Evolutionary conservation across 805 yeast species (phyloP).

Genomic region (Ogataea pignaliae): DNA sequence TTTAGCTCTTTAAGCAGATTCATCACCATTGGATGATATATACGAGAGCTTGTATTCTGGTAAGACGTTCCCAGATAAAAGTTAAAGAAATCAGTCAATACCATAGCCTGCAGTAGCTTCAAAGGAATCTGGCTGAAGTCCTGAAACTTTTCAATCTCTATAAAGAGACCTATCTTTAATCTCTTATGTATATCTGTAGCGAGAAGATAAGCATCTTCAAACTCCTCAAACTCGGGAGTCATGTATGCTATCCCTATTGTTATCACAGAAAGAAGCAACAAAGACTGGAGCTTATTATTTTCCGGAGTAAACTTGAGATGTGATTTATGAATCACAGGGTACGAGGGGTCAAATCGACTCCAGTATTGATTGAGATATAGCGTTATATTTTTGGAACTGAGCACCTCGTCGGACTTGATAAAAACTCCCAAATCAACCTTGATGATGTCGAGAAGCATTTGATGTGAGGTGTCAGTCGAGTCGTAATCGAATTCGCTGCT

Average conservation of each 20-base stretch:
- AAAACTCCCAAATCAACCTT: conserved; percentile 1
- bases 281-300: conserved; percentile 4
- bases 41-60: conserved; percentile 13
- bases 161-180: conserved; percentile 11
- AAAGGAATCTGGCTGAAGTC: conserved; percentile 14
- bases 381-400: conserved; percentile 7
- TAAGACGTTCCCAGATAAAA: conserved; percentile 19
- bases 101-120: conserved; percentile 21
- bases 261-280: conserved; percentile 15
- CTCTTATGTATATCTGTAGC: conserved; percentile 20
- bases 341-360: conserved; percentile 32
- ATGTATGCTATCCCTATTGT: conserved; percentile 21
- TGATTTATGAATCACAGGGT: conserved; percentile 37
- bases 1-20: conserved; percentile 18
- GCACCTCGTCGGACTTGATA: conserved; percentile 1
- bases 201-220: conserved; percentile 1
- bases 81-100: conserved; percentile 23
- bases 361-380: conserved; percentile 30
- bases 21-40: conserved; percentile 22
- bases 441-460: background rate
- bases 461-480: background rate
- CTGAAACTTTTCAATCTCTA: conserved; percentile 12
- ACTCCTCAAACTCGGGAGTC: conserved; percentile 6
- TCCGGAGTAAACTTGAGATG: conserved; percentile 20
- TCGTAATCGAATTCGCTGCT: background rate